phyloP scores from a whole-genome alignment of 2,329 filamentous ascomycete genomes.

The Sarocladium strictum region DNA sequence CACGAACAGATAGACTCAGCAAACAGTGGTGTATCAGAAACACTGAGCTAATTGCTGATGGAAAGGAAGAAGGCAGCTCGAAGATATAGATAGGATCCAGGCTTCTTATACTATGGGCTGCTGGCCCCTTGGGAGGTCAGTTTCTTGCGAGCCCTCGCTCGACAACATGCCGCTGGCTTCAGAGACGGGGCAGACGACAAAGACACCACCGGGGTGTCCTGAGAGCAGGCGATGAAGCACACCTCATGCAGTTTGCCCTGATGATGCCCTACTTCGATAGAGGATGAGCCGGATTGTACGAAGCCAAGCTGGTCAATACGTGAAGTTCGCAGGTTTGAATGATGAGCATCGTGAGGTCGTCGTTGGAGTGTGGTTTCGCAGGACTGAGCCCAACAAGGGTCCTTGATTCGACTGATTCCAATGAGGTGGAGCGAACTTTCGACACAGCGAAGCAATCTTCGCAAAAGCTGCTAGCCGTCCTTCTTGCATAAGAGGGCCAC shows the following conservation, averaged over 20 bases:
- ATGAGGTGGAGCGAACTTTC: not conserved
- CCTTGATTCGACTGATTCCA: too few species aligned
- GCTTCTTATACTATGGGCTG: not conserved
- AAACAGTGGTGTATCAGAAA: not conserved
- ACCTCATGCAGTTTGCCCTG: not conserved
- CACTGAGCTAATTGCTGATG: not conserved
- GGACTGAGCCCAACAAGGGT: not conserved
- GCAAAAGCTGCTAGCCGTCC: not conserved
- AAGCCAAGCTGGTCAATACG: not conserved
- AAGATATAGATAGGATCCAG: not conserved
- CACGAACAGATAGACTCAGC: not conserved
- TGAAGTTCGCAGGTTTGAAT: not conserved
- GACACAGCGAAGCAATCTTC: not conserved
- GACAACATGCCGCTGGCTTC: not conserved
- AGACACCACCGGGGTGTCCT: constrained; percentile 3
- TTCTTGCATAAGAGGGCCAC: not conserved
- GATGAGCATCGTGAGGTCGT: not conserved
- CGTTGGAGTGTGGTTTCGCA: not conserved
- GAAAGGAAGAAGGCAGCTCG: not conserved
- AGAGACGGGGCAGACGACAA: not conserved
- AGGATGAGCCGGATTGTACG: not conserved
- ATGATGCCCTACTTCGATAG: not conserved
- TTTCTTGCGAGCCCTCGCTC: not conserved
- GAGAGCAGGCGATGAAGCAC: not conserved
- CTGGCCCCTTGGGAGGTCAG: not conserved